Conservation (phyloP, 805 yeast genomes). For the Saturnispora hagleri region DNA sequence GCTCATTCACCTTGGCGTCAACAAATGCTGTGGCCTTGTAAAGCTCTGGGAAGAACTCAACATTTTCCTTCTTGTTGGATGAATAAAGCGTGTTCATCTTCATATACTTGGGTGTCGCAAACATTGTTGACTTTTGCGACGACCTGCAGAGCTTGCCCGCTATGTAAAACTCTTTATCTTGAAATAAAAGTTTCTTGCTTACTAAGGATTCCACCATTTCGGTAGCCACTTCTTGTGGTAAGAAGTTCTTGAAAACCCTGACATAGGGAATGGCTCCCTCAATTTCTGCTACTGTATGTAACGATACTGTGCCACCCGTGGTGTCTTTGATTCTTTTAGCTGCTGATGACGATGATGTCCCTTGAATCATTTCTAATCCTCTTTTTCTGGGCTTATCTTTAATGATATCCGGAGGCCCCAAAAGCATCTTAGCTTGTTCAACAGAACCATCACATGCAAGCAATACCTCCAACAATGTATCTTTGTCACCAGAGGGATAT, state of each 20-base stretch:
- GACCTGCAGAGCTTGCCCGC: conserved; percentile 56
- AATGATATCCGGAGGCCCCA: not conserved
- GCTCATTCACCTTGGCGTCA: conserved; percentile 16
- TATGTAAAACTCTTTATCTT: conserved; percentile 41
- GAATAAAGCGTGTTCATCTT: not conserved
- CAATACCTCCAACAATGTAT: conserved; percentile 41
- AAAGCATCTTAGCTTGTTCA: conserved; percentile 26
- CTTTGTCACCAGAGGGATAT: conserved; percentile 37
- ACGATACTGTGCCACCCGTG: conserved; percentile 14
- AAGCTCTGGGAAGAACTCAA: conserved; percentile 11
- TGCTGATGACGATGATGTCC: not conserved
- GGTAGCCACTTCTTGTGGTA: conserved; percentile 44
- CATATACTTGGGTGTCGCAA: conserved; percentile 12
- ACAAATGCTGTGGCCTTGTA: conserved; percentile 11
- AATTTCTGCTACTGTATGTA: conserved; percentile 46
- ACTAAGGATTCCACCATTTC: conserved; percentile 34
- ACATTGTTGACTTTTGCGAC: conserved; percentile 41
- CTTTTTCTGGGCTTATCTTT: not conserved
- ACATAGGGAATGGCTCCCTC: conserved; percentile 41
- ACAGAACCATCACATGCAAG: conserved; percentile 46
- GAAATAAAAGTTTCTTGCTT: conserved; percentile 33
- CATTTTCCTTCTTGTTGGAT: not conserved
- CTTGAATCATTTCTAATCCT: not conserved
- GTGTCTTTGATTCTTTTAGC: not conserved
- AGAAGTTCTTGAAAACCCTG: conserved; percentile 39